Conservation (phyloP, 2,329 filamentous ascomycete genomes). For the Epichloe bromicola region DNA sequence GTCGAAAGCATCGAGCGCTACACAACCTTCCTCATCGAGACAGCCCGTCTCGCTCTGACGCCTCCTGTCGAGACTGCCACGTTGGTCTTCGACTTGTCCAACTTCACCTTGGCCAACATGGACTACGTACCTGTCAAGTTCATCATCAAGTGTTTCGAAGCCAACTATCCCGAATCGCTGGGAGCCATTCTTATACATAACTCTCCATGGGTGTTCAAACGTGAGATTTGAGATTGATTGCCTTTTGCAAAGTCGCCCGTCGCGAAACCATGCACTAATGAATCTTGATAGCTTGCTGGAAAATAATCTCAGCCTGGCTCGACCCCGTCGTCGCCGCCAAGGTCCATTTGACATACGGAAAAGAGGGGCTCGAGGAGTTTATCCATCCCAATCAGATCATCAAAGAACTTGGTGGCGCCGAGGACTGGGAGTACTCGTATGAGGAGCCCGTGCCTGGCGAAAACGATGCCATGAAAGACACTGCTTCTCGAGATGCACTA, state of each 20-base stretch:
- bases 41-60: constrained; percentile 6
- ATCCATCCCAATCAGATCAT: constrained; percentile 50
- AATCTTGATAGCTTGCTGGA: constrained; percentile 27
- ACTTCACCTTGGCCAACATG: constrained; percentile 61
- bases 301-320: constrained; percentile 61
- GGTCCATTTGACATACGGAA: constrained; percentile 53
- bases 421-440: constrained; percentile 54
- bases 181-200: constrained; percentile 62
- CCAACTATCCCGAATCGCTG: constrained; percentile 63
- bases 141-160: constrained; percentile 69
- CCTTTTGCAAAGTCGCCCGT: no score
- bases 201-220: constrained; percentile 57
- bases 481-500: constrained; percentile 33
- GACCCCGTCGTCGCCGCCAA: constrained; percentile 64
- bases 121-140: constrained; percentile 67
- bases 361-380: constrained; percentile 48
- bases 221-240: constrained; percentile 8
- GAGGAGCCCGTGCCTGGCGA: constrained; percentile 46
- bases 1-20: constrained; percentile 23
- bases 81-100: constrained; percentile 59
- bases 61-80: constrained; percentile 11
- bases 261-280: background rate
- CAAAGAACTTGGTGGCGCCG: constrained; percentile 44
- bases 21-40: constrained; percentile 28
- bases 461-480: constrained; percentile 38